Evolutionary conservation across 345 rosid species (phyloP).

Genomic region (Anacardium occidentale): DNA sequence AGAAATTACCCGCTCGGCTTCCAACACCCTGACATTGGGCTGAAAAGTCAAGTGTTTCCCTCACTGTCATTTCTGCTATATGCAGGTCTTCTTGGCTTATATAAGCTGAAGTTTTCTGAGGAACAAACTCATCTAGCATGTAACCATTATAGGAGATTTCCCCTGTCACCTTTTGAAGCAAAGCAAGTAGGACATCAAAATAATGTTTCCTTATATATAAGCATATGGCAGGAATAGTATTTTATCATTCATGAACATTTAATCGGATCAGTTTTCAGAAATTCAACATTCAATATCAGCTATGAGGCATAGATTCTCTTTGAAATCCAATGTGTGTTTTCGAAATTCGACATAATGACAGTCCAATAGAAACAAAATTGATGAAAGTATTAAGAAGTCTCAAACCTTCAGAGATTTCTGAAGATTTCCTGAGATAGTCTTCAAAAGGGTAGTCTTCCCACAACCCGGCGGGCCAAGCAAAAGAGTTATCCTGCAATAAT

Average conservation of each 20-base stretch:
- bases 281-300: too few species aligned
- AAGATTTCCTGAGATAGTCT: slow-evolving; percentile 68
- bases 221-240: not conserved
- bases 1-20: slow-evolving; percentile 40
- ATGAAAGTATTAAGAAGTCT: not conserved
- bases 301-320: too few species aligned
- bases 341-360: not conserved
- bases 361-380: not conserved
- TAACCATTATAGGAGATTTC: slow-evolving; percentile 57
- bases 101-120: slow-evolving; percentile 63
- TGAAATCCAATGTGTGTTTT: not conserved
- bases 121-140: slow-evolving; percentile 51
- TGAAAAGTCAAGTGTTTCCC: slow-evolving; percentile 66
- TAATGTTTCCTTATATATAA: too few species aligned
- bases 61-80: slow-evolving; percentile 58
- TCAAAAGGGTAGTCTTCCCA: slow-evolving; percentile 63
- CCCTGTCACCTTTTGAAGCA: slow-evolving; percentile 39
- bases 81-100: slow-evolving; percentile 65
- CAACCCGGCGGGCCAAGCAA: slow-evolving; percentile 87
- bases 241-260: too few species aligned
- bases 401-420: slow-evolving; percentile 51
- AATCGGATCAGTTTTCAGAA: too few species aligned
- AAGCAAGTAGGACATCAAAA: not conserved
- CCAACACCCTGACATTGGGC: slow-evolving; percentile 58
- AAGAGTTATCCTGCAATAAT: slow-evolving; percentile 52